These are phyloP conservation scores for Leishmania braziliensis DNA, from an alignment of 208 protist species.

Conservation along the genomic window DNA sequence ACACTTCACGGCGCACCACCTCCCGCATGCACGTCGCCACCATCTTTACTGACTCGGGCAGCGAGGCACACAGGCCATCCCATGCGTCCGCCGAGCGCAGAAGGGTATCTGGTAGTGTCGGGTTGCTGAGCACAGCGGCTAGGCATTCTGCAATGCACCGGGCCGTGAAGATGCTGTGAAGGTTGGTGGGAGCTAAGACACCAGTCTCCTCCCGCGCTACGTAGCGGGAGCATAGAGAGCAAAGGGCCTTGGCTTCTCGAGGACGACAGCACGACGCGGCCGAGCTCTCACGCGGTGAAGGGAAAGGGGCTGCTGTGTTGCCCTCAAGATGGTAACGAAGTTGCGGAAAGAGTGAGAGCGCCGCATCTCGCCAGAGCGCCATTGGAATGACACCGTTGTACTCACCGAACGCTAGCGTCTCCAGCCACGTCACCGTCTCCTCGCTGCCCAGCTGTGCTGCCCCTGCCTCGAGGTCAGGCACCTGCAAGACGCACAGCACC, in stretches of 20 bases:
- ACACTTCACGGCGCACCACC: slow-evolving; percentile 15
- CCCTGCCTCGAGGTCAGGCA: slow-evolving; percentile 17
- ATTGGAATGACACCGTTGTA: slow-evolving; percentile 36
- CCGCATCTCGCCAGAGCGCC: slow-evolving; percentile 51
- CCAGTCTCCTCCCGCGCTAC: background rate
- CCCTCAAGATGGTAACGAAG: background rate
- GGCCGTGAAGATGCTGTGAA: slow-evolving; percentile 22
- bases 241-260: slow-evolving; percentile 23
- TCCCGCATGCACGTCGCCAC: slow-evolving; percentile 17
- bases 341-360: slow-evolving; percentile 6
- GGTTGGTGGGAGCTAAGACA: background rate
- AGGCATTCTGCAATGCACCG: slow-evolving; percentile 27
- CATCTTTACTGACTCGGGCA: slow-evolving; percentile 10
- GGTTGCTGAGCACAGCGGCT: background rate
- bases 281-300: background rate
- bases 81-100: slow-evolving; percentile 22
- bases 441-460: background rate
- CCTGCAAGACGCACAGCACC: slow-evolving; percentile 25
- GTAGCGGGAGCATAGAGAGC: slow-evolving; percentile 30
- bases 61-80: slow-evolving; percentile 6
- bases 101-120: background rate
- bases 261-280: background rate
- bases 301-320: background rate
- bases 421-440: slow-evolving; percentile 37
- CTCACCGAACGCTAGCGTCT: slow-evolving; percentile 43